These are phyloP conservation scores for Citrus unshiu DNA, from an alignment of 345 rosid species.

Conservation along the genomic window DNA sequence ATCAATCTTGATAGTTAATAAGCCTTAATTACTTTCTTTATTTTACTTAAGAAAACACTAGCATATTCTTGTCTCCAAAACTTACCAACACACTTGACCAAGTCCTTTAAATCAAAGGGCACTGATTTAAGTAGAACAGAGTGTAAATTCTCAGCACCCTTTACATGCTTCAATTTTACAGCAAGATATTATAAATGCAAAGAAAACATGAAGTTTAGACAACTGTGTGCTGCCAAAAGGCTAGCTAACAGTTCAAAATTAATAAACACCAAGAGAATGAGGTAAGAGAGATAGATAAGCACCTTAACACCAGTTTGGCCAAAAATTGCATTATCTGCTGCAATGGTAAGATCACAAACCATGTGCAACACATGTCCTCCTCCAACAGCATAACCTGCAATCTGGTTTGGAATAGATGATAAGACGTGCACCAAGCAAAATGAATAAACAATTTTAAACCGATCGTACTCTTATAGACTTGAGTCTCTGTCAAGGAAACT, in stretches of 20 bases:
- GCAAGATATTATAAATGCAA: too few species aligned
- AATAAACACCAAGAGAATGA: background rate
- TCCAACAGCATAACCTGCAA: constrained; percentile 96
- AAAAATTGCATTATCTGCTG: constrained; percentile 84
- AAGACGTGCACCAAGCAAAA: background rate
- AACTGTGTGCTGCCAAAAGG: too few species aligned
- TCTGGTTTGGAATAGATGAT: constrained; percentile 35
- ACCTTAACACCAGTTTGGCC: constrained; percentile 99
- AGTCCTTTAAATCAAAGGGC: too few species aligned
- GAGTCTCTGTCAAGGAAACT: background rate
- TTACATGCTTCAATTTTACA: too few species aligned
- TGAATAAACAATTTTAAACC: background rate
- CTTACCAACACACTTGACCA: too few species aligned
- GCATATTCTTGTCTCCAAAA: too few species aligned
- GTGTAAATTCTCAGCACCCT: too few species aligned
- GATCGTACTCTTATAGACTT: background rate
- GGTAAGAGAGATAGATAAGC: background rate
- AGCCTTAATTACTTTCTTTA: too few species aligned
- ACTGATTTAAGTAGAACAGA: too few species aligned
- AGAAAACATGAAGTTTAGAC: too few species aligned
- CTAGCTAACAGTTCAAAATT: background rate
- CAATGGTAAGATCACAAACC: constrained; percentile 95
- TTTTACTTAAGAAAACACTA: too few species aligned
- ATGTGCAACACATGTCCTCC: constrained; percentile 91
- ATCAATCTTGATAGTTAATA: too few species aligned